Evolutionary conservation across 768 basidiomycete species (phyloP).

Genomic region (Trametes villosa): DNA sequence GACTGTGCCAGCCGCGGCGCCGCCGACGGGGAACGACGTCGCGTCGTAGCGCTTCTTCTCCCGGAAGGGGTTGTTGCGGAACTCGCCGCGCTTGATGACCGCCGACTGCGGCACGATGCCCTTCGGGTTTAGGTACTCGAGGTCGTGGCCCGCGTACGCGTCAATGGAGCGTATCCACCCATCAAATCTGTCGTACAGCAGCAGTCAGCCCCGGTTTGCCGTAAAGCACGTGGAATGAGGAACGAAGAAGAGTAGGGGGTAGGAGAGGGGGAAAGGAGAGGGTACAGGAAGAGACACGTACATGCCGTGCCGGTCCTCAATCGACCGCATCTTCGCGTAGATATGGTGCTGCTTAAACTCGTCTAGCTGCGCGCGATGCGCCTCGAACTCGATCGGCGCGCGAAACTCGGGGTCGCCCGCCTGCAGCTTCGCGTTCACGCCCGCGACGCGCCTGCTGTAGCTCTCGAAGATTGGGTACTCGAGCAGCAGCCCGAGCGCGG

Average conservation of each 20-base stretch:
- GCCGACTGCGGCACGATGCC: constrained; percentile 77
- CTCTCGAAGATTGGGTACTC: constrained; percentile 84
- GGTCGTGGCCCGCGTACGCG: constrained; percentile 73
- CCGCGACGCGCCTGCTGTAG: constrained; percentile 66
- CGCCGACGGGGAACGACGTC: constrained; percentile 43
- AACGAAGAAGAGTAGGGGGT: not conserved
- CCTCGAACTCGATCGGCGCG: constrained; percentile 72
- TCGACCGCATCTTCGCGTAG: constrained; percentile 82
- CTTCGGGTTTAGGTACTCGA: constrained; percentile 75
- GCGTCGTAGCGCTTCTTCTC: constrained; percentile 72
- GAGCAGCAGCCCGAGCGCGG: constrained; percentile 89
- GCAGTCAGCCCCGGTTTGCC: not conserved
- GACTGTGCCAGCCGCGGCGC: constrained; percentile 24
- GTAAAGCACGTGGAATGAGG: not conserved
- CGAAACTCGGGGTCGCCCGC: constrained; percentile 65
- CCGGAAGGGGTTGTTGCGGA: constrained; percentile 63
- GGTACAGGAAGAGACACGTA: too few relatives aligned
- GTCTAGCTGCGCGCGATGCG: constrained; percentile 68
- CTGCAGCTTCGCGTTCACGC: constrained; percentile 54
- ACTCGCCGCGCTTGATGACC: constrained; percentile 63
- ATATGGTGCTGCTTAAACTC: constrained; percentile 86
- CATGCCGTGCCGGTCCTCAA: constrained; percentile 81
- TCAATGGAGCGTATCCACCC: constrained; percentile 84
- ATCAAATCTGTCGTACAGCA: constrained; percentile 62
- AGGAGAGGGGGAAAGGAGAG: not conserved